Conservation (phyloP, 495 filamentous ascomycete genomes). For the Pyrenula massariospora region DNA sequence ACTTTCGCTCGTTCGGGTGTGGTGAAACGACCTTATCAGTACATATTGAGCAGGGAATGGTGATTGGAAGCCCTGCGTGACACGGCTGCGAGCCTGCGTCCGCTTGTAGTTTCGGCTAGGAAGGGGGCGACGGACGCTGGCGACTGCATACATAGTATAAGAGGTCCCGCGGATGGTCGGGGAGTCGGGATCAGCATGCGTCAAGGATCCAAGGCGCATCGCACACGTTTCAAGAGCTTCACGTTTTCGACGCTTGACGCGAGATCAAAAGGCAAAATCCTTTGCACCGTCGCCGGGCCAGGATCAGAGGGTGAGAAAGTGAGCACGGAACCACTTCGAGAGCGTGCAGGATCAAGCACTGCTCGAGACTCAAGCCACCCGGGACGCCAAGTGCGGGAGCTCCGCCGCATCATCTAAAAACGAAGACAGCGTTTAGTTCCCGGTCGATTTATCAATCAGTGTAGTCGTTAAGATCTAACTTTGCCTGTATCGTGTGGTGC, state of each 20-base stretch:
- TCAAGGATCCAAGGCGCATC: not conserved
- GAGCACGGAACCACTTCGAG: too few species aligned
- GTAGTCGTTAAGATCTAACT: too few species aligned
- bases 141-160: not conserved
- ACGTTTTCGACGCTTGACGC: too few species aligned
- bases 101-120: not conserved
- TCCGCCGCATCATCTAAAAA: too few species aligned
- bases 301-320: too few species aligned
- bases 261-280: not conserved
- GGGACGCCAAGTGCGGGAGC: too few species aligned
- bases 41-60: not conserved
- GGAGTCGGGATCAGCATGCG: not conserved
- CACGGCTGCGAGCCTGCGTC: not conserved
- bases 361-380: too few species aligned
- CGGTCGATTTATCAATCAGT: too few species aligned
- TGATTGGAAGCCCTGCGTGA: not conserved
- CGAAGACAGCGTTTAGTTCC: too few species aligned
- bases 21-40: not conserved
- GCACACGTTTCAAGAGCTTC: not conserved
- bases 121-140: not conserved
- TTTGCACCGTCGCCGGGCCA: too few species aligned
- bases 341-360: too few species aligned
- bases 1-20: not conserved
- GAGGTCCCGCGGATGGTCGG: not conserved
- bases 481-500: too few species aligned